Evolutionary conservation across 768 basidiomycete species (phyloP).

Genomic region (Mycena indigotica): DNA sequence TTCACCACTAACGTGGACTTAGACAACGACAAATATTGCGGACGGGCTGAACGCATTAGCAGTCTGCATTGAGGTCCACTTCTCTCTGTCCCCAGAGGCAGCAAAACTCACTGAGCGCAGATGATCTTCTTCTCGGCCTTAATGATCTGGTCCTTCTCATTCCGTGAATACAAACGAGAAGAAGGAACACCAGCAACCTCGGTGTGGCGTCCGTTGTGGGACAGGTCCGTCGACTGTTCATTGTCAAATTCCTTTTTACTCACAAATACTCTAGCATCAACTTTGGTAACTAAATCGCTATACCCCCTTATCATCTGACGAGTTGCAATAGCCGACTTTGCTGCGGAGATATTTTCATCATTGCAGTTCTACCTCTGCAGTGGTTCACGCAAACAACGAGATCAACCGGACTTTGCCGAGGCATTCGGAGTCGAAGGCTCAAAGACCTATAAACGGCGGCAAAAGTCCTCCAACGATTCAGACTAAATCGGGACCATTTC

Average conservation of each 20-base stretch:
- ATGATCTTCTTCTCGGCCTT: slow-evolving; percentile 80
- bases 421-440: slow-evolving; percentile 24
- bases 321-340: slow-evolving; percentile 51
- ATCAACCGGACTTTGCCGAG: slow-evolving; percentile 22
- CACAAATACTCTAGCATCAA: slow-evolving; percentile 32
- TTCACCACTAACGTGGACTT: neutral
- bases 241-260: slow-evolving; percentile 11
- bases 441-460: slow-evolving; percentile 13
- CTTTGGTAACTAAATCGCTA: slow-evolving; percentile 31
- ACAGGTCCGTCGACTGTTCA: slow-evolving; percentile 49
- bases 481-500: neutral
- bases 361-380: slow-evolving; percentile 52
- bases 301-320: neutral
- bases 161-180: slow-evolving; percentile 61
- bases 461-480: neutral
- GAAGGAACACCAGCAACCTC: slow-evolving; percentile 49
- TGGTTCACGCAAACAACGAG: slow-evolving; percentile 18
- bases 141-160: slow-evolving; percentile 86
- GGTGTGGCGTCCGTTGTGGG: slow-evolving; percentile 72
- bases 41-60: slow-evolving; percentile 82
- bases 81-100: neutral
- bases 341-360: slow-evolving; percentile 53
- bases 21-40: slow-evolving; percentile 75
- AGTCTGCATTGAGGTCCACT: slow-evolving; percentile 77
- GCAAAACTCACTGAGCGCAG: slow-evolving; percentile 38